A percentile compares a stretch with the other conserved stretches of the same genome.
Conservation (phyloP, 2,329 filamentous ascomycete genomes). For the Periconia sp. region DNA sequence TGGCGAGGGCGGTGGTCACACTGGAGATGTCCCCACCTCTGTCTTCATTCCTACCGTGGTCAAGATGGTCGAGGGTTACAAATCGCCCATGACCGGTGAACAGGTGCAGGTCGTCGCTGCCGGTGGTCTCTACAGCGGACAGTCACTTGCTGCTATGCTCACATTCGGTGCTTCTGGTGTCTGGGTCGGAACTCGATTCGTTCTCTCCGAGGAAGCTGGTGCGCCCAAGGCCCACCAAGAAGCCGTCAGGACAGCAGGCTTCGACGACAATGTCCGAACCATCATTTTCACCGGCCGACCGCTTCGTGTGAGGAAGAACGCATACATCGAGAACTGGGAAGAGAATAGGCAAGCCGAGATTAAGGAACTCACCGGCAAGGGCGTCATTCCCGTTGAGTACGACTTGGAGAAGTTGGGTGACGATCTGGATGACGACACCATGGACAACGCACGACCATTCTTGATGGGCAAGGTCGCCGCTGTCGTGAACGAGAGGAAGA, state of each 20-base stretch:
- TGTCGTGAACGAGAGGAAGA: constrained; percentile 90
- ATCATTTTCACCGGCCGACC: constrained; percentile 99
- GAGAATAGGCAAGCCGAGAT: constrained; percentile 88
- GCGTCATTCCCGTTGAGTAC: constrained; percentile 89
- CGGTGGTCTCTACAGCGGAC: constrained; percentile 92
- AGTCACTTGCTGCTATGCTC: constrained; percentile 84
- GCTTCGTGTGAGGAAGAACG: constrained; percentile 89
- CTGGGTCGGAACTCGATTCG: constrained; percentile 97
- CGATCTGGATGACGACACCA: constrained; percentile 75
- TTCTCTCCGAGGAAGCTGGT: constrained; percentile 91
- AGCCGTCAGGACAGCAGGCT: constrained; percentile 86
- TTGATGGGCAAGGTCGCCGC: constrained; percentile 97
- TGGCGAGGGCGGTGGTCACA: constrained; percentile 96
- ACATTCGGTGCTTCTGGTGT: constrained; percentile 92
- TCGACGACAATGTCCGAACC: constrained; percentile 95
- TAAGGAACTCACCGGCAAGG: constrained; percentile 87
- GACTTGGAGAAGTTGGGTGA: constrained; percentile 84
- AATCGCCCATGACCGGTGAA: constrained; percentile 82
- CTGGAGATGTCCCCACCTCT: constrained; percentile 89
- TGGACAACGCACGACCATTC: constrained; percentile 90
- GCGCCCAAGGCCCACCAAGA: constrained; percentile 95
- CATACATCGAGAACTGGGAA: constrained; percentile 97
- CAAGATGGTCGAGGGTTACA: constrained; percentile 78
- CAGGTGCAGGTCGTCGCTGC: constrained; percentile 93
- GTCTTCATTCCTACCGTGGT: constrained; percentile 93